These are phyloP conservation scores for Yamagishiella unicocca DNA, from an alignment of 139 green algal genomes.

Conservation along the genomic window DNA sequence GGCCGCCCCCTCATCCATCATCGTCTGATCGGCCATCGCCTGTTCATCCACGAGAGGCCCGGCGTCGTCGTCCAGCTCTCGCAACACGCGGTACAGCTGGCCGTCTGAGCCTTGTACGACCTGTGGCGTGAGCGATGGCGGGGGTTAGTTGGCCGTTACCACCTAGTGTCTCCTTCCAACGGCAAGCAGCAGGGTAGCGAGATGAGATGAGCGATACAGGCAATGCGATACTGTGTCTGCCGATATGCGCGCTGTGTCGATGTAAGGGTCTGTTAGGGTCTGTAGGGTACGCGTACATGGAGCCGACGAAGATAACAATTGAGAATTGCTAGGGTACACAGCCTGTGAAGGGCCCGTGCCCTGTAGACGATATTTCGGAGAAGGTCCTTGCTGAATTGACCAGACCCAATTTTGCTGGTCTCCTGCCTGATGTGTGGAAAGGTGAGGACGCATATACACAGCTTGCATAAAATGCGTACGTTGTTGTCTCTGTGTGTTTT, in stretches of 20 bases:
- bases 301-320: too few species aligned
- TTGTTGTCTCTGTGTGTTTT: too few species aligned
- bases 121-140: not conserved
- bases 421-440: too few species aligned
- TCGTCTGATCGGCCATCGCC: not conserved
- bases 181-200: not conserved
- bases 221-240: not conserved
- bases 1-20: not conserved
- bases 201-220: too few species aligned
- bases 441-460: too few species aligned
- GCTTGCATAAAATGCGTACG: too few species aligned
- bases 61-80: slow-evolving; percentile 22
- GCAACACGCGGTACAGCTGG: slow-evolving; percentile 47
- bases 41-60: not conserved
- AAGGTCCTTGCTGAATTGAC: too few species aligned
- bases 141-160: not conserved
- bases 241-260: not conserved
- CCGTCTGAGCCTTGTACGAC: slow-evolving; percentile 33
- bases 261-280: not conserved
- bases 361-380: too few species aligned
- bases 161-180: not conserved
- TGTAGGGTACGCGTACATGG: not conserved
- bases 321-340: too few species aligned
- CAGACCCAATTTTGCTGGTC: too few species aligned
- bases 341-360: too few species aligned